Percentiles rank a stretch among this genome's conserved stretches.
phyloP scores from a whole-genome alignment of 352 stramenopile genomes.

The Globisporangium uncinulatum region DNA sequence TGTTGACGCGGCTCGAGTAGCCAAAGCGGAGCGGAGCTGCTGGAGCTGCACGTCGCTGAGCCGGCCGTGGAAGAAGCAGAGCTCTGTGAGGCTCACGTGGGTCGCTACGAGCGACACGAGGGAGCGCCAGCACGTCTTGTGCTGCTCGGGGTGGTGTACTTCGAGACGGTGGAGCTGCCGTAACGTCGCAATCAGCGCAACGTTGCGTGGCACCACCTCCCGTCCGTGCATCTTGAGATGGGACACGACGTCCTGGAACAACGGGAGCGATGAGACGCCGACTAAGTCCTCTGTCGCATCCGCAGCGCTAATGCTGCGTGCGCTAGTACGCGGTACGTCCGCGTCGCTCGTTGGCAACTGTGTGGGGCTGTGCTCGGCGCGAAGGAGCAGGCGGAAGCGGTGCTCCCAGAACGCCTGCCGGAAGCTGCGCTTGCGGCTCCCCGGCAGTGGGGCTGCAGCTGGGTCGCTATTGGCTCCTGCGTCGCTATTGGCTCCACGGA shows the following conservation, averaged over 20 bases:
- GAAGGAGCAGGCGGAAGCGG: conserved; percentile 42
- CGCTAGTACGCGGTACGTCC: too few relatives aligned
- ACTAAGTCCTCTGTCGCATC: neutral
- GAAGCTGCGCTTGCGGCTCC: conserved; percentile 28
- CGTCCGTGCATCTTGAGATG: conserved; percentile 57
- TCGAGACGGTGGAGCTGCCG: conserved; percentile 44
- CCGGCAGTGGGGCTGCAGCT: neutral
- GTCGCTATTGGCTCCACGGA: neutral
- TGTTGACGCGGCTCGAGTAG: neutral
- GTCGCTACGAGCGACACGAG: conserved; percentile 25
- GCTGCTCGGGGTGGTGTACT: conserved; percentile 71
- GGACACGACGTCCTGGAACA: conserved; percentile 56
- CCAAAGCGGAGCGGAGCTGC: conserved; percentile 28
- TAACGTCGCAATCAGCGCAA: conserved; percentile 35
- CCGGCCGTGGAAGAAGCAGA: conserved; percentile 75
- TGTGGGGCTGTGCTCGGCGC: conserved; percentile 2
- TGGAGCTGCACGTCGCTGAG: conserved; percentile 38
- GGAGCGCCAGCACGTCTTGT: conserved; percentile 40
- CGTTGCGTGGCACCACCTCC: conserved; percentile 50
- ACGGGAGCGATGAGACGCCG: conserved; percentile 6
- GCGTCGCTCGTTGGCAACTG: neutral
- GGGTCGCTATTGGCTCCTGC: neutral
- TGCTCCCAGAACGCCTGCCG: conserved; percentile 53
- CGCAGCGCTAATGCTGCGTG: too few relatives aligned
- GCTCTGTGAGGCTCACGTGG: conserved; percentile 27